phyloP scores from a whole-genome alignment of 768 basidiomycete genomes.

The Rhodotorula kratochvilovae region DNA sequence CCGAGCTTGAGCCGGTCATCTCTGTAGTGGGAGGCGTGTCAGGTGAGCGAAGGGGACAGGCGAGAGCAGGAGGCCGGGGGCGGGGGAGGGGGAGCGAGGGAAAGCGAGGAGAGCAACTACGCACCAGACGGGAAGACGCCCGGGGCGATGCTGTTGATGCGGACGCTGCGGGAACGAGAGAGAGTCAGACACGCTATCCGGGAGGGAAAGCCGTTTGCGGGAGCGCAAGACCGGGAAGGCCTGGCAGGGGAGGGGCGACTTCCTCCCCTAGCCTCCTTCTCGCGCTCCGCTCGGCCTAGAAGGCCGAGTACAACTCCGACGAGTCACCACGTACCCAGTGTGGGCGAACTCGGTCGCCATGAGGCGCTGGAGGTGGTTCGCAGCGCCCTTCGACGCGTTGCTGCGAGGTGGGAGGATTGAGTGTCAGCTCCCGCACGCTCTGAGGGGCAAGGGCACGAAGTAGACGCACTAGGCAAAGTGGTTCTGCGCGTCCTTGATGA shows the following conservation, averaged over 20 bases:
- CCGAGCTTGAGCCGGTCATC: conserved; percentile 14
- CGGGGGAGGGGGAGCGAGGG: too few relatives aligned
- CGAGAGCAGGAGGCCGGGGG: neutral
- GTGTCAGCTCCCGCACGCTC: neutral
- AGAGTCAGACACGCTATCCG: too few relatives aligned
- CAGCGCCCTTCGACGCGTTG: conserved; percentile 26
- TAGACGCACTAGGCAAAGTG: neutral
- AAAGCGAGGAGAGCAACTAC: neutral
- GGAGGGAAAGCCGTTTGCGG: too few relatives aligned
- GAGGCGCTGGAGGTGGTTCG: conserved; percentile 24
- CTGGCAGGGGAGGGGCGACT: too few relatives aligned
- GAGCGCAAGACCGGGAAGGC: too few relatives aligned
- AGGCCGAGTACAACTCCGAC: too few relatives aligned
- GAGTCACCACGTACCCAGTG: neutral
- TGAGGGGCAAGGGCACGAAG: too few relatives aligned
- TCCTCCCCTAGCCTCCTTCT: too few relatives aligned
- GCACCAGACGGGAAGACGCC: conserved; percentile 15
- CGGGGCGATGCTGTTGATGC: conserved; percentile 6
- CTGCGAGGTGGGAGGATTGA: neutral
- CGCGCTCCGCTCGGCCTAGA: too few relatives aligned
- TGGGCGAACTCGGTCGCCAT: conserved; percentile 16
- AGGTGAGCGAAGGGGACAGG: neutral
- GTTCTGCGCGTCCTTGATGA: conserved; percentile 4
- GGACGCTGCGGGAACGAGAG: neutral
- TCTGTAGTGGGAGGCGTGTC: neutral